Evolutionary conservation across 495 filamentous ascomycete species (phyloP), one percentile per base, ranked within the genome.

Genomic region (Penicillium mononematosum): DNA sequence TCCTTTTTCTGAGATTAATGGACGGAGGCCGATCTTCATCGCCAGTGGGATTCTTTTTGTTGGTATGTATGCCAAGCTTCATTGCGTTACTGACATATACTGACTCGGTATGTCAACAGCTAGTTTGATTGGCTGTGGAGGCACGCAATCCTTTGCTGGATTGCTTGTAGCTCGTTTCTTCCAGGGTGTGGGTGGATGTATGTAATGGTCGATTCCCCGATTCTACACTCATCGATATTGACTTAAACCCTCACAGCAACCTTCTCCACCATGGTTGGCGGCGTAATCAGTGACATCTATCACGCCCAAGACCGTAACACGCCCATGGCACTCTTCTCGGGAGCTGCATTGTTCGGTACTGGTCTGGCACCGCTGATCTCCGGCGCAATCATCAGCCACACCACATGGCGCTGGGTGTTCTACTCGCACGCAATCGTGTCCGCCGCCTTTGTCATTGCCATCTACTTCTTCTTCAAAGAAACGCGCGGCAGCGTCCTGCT

Each of bases 211-310:
- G 5, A 25, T 25, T 25, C 10, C 16, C 14, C 12, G 11, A 7
- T n/a, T 16, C 22, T 1, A 8, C 25, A 12, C 20, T 22, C 11
- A 2, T 12, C 25, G 8, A 12, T n/a, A 31, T 19, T 42, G 24
- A 53, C 50, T 32, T 14, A n/a, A n/a, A 8, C 5, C 12, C 1
- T 17, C 20, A 11, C 62, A 69, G 66, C 84, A 2, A 93, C 92
- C 0, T 96, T 96, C 67, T 88, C 84, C 5, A 95, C 91, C 12
- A 93, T 96, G 87, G 90, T 96, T 3, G 93, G 93, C 34, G 93
- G 93, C 0, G 88, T 97, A 7, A 87, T 98, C 31, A 86, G 86
- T 50, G 93, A 98, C 62, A 87, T 96, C 56, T 97, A 91, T 69
- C 85, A 87, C 36, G 82, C 88, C 9, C 70, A 89, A 57, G 88